A percentile compares a stretch with the other conserved stretches of the same genome.
Evolutionary conservation across 345 rosid species (phyloP).

Genomic region (Cardiospermum halicacabum): DNA sequence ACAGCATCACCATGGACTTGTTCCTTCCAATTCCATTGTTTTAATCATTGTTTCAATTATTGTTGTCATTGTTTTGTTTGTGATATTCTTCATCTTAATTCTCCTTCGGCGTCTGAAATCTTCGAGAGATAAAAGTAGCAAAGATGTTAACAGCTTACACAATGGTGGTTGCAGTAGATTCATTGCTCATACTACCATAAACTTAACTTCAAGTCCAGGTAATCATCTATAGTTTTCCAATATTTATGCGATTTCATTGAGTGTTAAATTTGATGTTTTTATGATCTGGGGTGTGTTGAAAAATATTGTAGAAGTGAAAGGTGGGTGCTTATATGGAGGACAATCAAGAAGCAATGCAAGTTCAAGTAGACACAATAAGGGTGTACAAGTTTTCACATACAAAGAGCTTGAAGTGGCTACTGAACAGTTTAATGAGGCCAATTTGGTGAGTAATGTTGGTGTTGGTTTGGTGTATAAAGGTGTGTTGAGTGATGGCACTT

Average conservation of each 20-base stretch:
- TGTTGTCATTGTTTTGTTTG: conserved; percentile 35
- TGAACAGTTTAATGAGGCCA: conserved; percentile 47
- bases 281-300: conserved; percentile 11
- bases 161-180: conserved; percentile 24
- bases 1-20: conserved; percentile 21
- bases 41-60: conserved; percentile 36
- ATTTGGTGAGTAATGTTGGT: conserved; percentile 45
- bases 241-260: background rate
- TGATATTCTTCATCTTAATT: conserved; percentile 34
- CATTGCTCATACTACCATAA: conserved; percentile 35
- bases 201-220: conserved; percentile 75
- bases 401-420: conserved; percentile 75
- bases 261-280: background rate
- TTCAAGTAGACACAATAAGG: conserved; percentile 22
- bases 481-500: conserved; percentile 60
- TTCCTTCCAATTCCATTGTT: conserved; percentile 43
- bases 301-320: conserved; percentile 44
- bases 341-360: conserved; percentile 21
- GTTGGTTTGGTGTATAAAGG: conserved; percentile 70
- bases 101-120: conserved; percentile 48
- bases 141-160: conserved; percentile 23
- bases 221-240: conserved; percentile 8
- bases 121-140: conserved; percentile 24
- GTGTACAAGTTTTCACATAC: conserved; percentile 82
- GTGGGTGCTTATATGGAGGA: conserved; percentile 47